Evolutionary conservation across 1,284 basidiomycete species (phyloP), one percentile per base, ranked within the genome.

Genomic region (Apiotrichum laibachii): DNA sequence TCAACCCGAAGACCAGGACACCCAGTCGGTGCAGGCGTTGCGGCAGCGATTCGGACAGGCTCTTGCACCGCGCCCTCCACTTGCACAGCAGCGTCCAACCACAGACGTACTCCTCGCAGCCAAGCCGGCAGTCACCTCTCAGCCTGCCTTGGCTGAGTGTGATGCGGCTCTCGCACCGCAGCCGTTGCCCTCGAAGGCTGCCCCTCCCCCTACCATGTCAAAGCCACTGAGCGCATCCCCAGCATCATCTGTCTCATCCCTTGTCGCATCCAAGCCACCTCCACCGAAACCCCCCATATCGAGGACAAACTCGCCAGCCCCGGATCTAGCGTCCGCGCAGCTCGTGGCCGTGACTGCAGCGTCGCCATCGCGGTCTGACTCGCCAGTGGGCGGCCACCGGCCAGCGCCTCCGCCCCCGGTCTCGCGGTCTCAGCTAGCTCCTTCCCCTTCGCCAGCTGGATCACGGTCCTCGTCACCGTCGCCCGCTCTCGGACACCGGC

Each of bases 21-120:
- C 54, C 0, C 18, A 42, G 7, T 70, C 69, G 1, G 71, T 72
- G 44, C 63, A 62, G 55, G 53, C 68, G 7, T 48, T 72, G 11
- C 50, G 68, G 19, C 66, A 64, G 21, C 52, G 65, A 0, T 72
- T 70, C 48, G 56, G 46, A 26, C 26, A 42, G 15, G 26, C 26
- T 31, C 26, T 31, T 19, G 39, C 21, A 21, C n/a, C 35, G 22
- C 9, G 44, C 9, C 37, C 37, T 16, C 34, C 19, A 46, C 22
- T 15, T 7, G 5, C 13, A 13, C 22, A 46, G 26, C 22, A 3
- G 4, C 26, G 26, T 31, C 26, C 26, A 31, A 31, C 26, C 26
- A 31, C 26, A 31, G 26, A 31, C 26, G 7, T 31, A 31, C 26
- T 7, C 26, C 26, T 31, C 26, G 26, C 26, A 31, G 26, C 26